Conservation (phyloP, 352 stramenopile genomes). For the Phytophthora chlamydospora region DNA sequence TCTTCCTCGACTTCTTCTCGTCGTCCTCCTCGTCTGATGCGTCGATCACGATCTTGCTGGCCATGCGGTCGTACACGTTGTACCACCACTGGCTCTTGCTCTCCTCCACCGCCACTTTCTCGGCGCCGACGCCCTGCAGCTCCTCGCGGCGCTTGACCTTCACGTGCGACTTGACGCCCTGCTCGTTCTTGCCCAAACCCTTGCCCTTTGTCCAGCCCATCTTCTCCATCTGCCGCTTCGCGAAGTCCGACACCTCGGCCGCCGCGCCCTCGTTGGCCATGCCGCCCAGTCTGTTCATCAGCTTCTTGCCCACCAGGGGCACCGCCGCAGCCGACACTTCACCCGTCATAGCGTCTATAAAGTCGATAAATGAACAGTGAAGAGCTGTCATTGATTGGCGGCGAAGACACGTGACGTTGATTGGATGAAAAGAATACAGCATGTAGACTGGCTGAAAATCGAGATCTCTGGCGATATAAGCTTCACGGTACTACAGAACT, state of each 20-base stretch:
- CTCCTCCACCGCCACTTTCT: conserved; percentile 71
- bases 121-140: conserved; percentile 90
- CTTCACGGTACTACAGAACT: no score
- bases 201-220: conserved; percentile 97
- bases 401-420: no score
- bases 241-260: conserved; percentile 75
- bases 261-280: conserved; percentile 84
- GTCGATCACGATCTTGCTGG: conserved; percentile 87
- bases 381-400: no score
- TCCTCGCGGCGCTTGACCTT: conserved; percentile 94
- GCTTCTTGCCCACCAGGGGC: conserved; percentile 87
- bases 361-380: no score
- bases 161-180: conserved; percentile 94
- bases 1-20: conserved; percentile 34
- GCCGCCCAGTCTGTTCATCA: conserved; percentile 72
- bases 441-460: no score
- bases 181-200: conserved; percentile 95
- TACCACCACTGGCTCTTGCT: conserved; percentile 89
- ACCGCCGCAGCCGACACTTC: conserved; percentile 32
- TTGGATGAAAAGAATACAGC: no score
- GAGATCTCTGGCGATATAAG: no score
- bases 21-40: conserved; percentile 55
- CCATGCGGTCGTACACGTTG: conserved; percentile 88
- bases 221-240: conserved; percentile 91
- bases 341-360: conserved; percentile 3